These are phyloP conservation scores for Peronosclerospora sorghi DNA, from an alignment of 352 stramenopile species.

Conservation along the genomic window DNA sequence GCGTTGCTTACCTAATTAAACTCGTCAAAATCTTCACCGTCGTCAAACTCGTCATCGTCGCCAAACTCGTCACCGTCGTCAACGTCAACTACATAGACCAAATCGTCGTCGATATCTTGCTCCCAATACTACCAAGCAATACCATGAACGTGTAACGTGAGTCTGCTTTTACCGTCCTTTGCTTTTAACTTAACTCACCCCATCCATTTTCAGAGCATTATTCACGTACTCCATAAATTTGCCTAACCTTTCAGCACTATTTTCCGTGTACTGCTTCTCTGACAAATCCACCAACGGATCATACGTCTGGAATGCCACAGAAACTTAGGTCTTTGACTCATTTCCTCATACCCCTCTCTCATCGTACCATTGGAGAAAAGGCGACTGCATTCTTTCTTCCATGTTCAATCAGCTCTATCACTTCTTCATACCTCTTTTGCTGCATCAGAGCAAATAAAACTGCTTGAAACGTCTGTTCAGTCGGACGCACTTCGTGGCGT, in stretches of 20 bases:
- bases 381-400: conserved; percentile 31
- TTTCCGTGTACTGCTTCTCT: conserved; percentile 23
- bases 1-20: too few relatives aligned
- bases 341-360: not conserved
- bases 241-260: conserved; percentile 35
- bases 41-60: conserved; percentile 20
- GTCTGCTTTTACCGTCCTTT: too few relatives aligned
- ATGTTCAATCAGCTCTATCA: conserved; percentile 40
- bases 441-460: conserved; percentile 40
- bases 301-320: conserved; percentile 39
- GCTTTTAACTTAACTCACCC: too few relatives aligned
- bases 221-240: conserved; percentile 58
- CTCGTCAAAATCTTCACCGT: too few relatives aligned
- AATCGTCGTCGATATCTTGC: conserved; percentile 22
- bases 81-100: conserved; percentile 14
- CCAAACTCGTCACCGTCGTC: conserved; percentile 28
- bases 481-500: conserved; percentile 39
- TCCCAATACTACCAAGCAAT: conserved; percentile 17
- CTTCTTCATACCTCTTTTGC: conserved; percentile 32
- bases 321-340: too few relatives aligned
- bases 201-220: conserved; percentile 34
- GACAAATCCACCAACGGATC: conserved; percentile 46
- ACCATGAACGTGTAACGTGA: not conserved
- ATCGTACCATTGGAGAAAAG: conserved; percentile 41
- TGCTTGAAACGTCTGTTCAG: conserved; percentile 37